A percentile compares a stretch with the other conserved stretches of the same genome.
Conservation (phyloP, 1,139 yeast species). For the Saccharomycopsis hybrid region DNA sequence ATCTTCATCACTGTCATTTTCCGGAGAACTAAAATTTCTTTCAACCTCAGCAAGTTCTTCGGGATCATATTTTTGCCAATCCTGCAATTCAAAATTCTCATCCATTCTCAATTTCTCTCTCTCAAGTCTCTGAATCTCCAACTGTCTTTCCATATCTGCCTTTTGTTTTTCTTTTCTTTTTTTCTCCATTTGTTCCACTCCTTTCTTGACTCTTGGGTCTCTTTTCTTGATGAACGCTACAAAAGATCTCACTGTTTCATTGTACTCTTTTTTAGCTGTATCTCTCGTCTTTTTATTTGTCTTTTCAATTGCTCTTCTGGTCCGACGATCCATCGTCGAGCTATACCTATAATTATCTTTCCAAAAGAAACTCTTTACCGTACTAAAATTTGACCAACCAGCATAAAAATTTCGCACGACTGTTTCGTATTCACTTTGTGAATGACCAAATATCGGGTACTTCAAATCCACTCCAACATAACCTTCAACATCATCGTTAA, state of each 20-base stretch:
- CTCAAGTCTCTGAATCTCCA: constrained; percentile 41
- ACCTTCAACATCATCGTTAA: constrained; percentile 40
- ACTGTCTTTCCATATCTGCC: constrained; percentile 49
- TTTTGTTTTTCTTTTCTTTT: constrained; percentile 45
- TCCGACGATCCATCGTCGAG: constrained; percentile 78
- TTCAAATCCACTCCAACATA: constrained; percentile 30
- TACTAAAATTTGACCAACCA: constrained; percentile 66
- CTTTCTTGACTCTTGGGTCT: constrained; percentile 71
- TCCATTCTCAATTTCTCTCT: constrained; percentile 30
- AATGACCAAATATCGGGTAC: constrained; percentile 70
- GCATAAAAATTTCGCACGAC: constrained; percentile 63
- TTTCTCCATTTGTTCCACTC: constrained; percentile 48
- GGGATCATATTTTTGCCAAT: constrained; percentile 70
- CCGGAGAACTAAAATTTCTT: constrained; percentile 2
- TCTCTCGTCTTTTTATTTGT: constrained; percentile 83
- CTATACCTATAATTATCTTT: constrained; percentile 81
- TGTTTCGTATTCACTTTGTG: constrained; percentile 53
- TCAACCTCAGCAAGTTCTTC: constrained; percentile 49
- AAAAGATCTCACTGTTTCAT: constrained; percentile 70
- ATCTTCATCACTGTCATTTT: no score
- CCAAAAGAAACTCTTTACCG: constrained; percentile 79
- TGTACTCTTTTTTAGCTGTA: constrained; percentile 72
- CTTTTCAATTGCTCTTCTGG: constrained; percentile 82
- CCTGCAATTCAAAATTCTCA: constrained; percentile 56
- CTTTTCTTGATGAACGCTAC: constrained; percentile 68